phyloP scores from a whole-genome alignment of 2,329 filamentous ascomycete species.

The Aaosphaeria arxii region DNA sequence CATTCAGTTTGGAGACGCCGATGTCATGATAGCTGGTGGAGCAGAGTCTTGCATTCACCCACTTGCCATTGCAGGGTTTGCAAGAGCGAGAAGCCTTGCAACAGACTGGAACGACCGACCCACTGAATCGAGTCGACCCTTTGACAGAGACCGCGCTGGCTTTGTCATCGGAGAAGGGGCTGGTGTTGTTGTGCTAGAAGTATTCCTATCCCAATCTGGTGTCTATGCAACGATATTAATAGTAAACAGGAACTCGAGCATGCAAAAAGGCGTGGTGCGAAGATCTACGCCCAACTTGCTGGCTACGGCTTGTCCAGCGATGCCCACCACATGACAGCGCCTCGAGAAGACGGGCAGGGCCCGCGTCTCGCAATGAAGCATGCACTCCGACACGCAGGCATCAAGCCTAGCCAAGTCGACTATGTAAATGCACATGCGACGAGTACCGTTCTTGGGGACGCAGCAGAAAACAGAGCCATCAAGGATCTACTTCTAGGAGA shows the following conservation, averaged over 20 bases:
- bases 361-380: constrained; percentile 82
- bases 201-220: constrained; percentile 18
- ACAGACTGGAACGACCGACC: constrained; percentile 77
- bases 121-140: constrained; percentile 73
- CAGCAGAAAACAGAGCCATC: constrained; percentile 83
- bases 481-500: constrained; percentile 71
- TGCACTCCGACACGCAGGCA: constrained; percentile 68
- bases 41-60: constrained; percentile 96
- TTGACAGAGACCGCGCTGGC: constrained; percentile 74
- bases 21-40: constrained; percentile 95
- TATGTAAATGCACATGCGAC: constrained; percentile 98
- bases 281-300: constrained; percentile 82
- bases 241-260: constrained; percentile 70
- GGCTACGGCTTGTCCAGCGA: constrained; percentile 92
- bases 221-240: not conserved
- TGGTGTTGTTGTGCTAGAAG: constrained; percentile 80
- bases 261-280: constrained; percentile 72
- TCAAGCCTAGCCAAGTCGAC: constrained; percentile 70
- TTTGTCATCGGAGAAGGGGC: constrained; percentile 95
- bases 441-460: constrained; percentile 79
- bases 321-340: constrained; percentile 90
- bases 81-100: constrained; percentile 79
- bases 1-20: constrained; percentile 84
- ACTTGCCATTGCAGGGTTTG: constrained; percentile 87
- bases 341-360: constrained; percentile 76